phyloP scores from a whole-genome alignment of 179 eudicot genomes.

The Beta corolliflora region DNA sequence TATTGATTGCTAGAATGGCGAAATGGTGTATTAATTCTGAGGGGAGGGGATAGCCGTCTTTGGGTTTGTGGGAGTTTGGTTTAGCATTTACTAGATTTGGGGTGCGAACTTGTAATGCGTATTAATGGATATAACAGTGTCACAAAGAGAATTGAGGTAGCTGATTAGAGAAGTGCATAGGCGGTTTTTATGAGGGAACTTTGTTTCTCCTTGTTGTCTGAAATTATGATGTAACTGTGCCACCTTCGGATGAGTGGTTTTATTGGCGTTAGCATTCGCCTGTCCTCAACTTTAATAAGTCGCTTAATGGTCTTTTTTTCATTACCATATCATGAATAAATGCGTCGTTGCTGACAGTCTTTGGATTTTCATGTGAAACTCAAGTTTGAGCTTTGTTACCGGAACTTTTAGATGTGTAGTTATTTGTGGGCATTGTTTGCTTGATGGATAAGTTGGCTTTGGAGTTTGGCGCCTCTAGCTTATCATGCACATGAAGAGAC shows the following conservation, averaged over 20 bases:
- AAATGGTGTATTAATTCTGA: neutral
- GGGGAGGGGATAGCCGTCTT: neutral
- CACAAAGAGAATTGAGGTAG: neutral
- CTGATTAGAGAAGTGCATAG: neutral
- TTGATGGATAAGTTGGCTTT: neutral
- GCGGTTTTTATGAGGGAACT: neutral
- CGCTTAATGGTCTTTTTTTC: neutral
- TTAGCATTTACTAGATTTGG: neutral
- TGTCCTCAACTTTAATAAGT: neutral
- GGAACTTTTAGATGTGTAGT: neutral
- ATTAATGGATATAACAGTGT: constrained; percentile 1
- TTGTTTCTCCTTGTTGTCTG: neutral
- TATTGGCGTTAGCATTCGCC: neutral
- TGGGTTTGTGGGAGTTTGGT: neutral
- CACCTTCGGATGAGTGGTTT: neutral
- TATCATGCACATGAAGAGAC: neutral
- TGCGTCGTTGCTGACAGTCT: neutral
- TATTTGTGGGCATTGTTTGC: neutral
- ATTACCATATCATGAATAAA: neutral
- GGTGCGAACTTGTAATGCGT: neutral
- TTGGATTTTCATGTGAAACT: neutral
- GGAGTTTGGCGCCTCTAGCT: neutral
- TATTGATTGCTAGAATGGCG: neutral
- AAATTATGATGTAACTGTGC: neutral
- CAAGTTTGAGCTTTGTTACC: neutral